A percentile compares a stretch with the other conserved stretches of the same genome.
Conservation (phyloP, 2,329 filamentous ascomycete genomes). For the Chrysoporthe deuterocubensis region DNA sequence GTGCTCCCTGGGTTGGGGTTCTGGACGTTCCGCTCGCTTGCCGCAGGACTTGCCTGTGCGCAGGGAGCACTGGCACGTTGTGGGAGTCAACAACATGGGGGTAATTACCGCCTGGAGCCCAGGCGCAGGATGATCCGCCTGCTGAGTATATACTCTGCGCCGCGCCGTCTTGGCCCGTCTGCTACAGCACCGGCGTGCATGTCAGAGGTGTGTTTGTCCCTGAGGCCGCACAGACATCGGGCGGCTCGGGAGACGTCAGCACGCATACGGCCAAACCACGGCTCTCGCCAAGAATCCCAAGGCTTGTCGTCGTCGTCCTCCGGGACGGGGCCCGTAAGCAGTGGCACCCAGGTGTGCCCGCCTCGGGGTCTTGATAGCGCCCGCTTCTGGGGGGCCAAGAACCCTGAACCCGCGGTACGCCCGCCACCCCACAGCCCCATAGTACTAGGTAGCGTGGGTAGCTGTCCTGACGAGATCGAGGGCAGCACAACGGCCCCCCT, state of each 20-base stretch:
- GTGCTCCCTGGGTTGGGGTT: neutral
- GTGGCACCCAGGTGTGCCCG: neutral
- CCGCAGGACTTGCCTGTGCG: no score
- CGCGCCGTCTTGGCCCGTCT: no score
- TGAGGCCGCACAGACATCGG: neutral
- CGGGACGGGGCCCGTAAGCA: no score
- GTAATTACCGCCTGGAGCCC: no score
- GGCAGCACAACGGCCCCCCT: no score
- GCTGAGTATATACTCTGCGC: no score
- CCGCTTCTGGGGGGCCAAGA: neutral
- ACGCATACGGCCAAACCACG: neutral
- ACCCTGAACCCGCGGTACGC: neutral
- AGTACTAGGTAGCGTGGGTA: neutral
- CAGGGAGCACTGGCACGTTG: no score
- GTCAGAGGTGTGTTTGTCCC: no score
- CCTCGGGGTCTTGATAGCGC: conserved; percentile 5
- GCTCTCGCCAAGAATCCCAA: neutral
- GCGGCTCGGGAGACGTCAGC: neutral
- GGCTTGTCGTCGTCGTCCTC: neutral
- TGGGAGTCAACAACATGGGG: no score
- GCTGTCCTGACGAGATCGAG: neutral
- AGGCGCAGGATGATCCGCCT: no score
- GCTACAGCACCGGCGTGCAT: no score
- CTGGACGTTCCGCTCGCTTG: neutral
- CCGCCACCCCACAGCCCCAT: neutral